Percentiles rank a stretch among this genome's conserved stretches.
Evolutionary conservation across 2,329 filamentous ascomycete genomes (phyloP).

Genomic region (Colletotrichum kahawae): DNA sequence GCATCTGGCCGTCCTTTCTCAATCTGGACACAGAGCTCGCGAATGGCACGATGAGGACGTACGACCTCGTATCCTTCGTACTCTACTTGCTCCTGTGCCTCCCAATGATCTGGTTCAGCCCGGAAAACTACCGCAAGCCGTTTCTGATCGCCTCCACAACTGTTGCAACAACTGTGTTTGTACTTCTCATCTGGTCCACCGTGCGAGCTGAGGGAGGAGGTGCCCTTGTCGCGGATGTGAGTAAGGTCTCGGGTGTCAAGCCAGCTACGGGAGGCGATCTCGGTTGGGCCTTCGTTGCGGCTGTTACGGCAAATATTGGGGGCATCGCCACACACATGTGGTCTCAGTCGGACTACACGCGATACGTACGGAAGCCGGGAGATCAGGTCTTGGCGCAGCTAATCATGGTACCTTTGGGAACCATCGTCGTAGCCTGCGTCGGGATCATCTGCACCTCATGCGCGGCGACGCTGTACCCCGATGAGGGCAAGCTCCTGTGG

Average conservation of each 20-base stretch:
- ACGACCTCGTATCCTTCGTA: conserved; percentile 22
- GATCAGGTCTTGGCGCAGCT: conserved; percentile 29
- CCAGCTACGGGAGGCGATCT: conserved; percentile 17
- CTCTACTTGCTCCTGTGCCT: conserved; percentile 24
- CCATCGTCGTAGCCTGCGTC: conserved; percentile 27
- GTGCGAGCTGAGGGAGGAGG: conserved; percentile 28
- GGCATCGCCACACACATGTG: conserved; percentile 27
- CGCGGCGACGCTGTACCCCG: conserved; percentile 24
- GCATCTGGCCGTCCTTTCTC: conserved; percentile 13
- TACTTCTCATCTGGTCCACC: conserved; percentile 30
- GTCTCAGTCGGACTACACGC: conserved; percentile 29
- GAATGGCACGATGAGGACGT: conserved; percentile 5
- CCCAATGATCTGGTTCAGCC: conserved; percentile 23
- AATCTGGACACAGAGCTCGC: conserved; percentile 11
- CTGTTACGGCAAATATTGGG: conserved; percentile 29
- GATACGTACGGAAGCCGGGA: conserved; percentile 25
- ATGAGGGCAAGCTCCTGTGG: conserved; percentile 26
- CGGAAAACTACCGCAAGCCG: conserved; percentile 25
- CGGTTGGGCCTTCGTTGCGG: conserved; percentile 27
- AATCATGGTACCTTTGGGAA: conserved; percentile 27
- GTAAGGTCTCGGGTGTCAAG: conserved; percentile 11
- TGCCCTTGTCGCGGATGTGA: conserved; percentile 20
- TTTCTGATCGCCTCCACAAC: conserved; percentile 22
- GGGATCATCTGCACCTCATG: conserved; percentile 30
- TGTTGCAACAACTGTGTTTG: conserved; percentile 27